phyloP scores from a whole-genome alignment of 2,329 filamentous ascomycete genomes.

The Apiospora aurea region DNA sequence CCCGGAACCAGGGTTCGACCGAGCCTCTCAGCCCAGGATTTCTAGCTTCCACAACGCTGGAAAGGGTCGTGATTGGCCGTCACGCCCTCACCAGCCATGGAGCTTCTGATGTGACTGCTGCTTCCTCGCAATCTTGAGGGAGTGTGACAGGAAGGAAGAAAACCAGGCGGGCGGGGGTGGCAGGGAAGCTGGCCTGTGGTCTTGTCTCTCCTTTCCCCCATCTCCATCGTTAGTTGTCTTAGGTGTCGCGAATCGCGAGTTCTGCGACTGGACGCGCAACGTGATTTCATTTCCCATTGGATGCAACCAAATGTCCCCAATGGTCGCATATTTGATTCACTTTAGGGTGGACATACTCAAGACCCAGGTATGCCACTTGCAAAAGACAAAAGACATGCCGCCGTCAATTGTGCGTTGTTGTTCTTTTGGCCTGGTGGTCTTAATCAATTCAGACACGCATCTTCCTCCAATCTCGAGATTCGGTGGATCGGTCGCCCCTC shows the following conservation, averaged over 20 bases:
- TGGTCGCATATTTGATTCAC: neutral
- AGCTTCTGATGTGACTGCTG: neutral
- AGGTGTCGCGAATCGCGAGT: neutral
- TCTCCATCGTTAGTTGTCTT: neutral
- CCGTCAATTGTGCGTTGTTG: neutral
- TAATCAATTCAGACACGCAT: conserved; percentile 2
- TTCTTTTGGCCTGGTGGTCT: neutral
- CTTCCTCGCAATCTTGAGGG: neutral
- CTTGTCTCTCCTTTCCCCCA: neutral
- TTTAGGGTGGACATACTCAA: too few species aligned
- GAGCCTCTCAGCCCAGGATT: conserved; percentile 1
- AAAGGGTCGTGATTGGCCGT: neutral
- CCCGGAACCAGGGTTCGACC: neutral
- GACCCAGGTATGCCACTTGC: neutral
- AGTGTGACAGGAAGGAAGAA: neutral
- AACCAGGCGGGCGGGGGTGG: neutral
- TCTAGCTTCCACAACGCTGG: conserved; percentile 2
- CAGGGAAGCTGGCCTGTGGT: neutral
- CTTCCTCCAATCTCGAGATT: neutral
- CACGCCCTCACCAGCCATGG: neutral
- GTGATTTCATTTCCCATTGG: conserved; percentile 3
- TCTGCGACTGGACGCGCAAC: conserved; percentile 1
- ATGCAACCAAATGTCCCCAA: conserved; percentile 7
- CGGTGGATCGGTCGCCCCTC: neutral
- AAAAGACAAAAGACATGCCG: neutral